Evolutionary conservation across 495 filamentous ascomycete species (phyloP).

Genomic region (Trypethelium eluteriae): DNA sequence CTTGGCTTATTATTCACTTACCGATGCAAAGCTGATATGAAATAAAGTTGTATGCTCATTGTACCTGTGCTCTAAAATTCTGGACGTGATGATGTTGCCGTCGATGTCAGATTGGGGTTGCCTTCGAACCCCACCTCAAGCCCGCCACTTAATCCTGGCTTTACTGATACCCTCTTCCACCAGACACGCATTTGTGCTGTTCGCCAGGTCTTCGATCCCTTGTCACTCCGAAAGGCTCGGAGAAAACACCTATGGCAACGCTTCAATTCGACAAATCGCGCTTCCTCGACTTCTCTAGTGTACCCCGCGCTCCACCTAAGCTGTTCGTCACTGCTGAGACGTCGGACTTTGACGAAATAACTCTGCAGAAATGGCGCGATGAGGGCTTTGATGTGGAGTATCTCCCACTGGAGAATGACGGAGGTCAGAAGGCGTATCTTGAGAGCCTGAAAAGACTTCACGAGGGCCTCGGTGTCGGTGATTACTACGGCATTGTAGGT

Average conservation of each 20-base stretch:
- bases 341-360: slow-evolving; percentile 52
- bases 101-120: neutral
- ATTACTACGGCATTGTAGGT: slow-evolving; percentile 39
- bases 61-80: neutral
- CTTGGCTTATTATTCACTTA: no score
- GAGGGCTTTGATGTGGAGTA: slow-evolving; percentile 63
- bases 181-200: no score
- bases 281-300: slow-evolving; percentile 2
- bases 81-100: neutral
- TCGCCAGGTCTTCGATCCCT: neutral
- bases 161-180: no score
- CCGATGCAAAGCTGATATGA: neutral
- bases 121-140: neutral
- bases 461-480: slow-evolving; percentile 30
- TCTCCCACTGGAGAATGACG: slow-evolving; percentile 47
- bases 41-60: neutral
- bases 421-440: slow-evolving; percentile 43
- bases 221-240: neutral
- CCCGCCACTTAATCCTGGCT: neutral
- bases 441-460: slow-evolving; percentile 39
- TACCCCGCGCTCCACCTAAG: slow-evolving; percentile 31
- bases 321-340: slow-evolving; percentile 59
- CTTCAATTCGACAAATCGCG: slow-evolving; percentile 2
- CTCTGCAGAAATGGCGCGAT: slow-evolving; percentile 51
- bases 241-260: neutral